A percentile compares a stretch with the other conserved stretches of the same genome.
These are phyloP conservation scores for Ganoderma lucidum DNA, from an alignment of 1,284 basidiomycete genomes.

Conservation along the genomic window DNA sequence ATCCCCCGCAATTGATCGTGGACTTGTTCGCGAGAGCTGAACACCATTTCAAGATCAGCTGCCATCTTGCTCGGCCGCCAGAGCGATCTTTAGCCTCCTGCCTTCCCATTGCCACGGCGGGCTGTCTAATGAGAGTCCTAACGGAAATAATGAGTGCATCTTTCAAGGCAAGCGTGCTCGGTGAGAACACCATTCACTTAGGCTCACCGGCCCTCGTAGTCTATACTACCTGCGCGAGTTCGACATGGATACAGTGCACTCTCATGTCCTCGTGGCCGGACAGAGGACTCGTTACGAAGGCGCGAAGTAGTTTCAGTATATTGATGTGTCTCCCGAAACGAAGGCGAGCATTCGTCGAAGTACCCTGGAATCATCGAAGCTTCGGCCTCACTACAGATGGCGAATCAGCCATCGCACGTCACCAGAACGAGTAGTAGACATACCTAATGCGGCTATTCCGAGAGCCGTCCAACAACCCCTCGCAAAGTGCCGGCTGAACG, in stretches of 20 bases:
- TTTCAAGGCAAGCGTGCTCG: not conserved
- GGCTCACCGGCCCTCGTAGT: conserved; percentile 1
- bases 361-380: not conserved
- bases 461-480: not conserved
- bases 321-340: not conserved
- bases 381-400: not conserved
- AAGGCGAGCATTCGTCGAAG: not conserved
- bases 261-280: not conserved
- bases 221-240: not conserved
- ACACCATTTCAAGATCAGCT: not conserved
- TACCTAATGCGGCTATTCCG: not conserved
- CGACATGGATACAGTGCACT: not conserved
- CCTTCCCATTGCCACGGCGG: not conserved
- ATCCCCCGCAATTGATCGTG: not conserved
- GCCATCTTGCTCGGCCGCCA: not conserved
- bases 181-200: conserved; percentile 5
- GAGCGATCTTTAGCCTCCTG: not conserved
- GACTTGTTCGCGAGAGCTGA: not conserved
- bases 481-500: not conserved
- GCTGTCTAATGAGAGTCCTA: not conserved
- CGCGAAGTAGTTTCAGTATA: not conserved
- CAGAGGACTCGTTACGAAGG: not conserved
- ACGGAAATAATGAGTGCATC: not conserved
- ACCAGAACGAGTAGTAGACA: not conserved
- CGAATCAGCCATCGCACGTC: not conserved